Base-by-base conservation (phyloP, 768 basidiomycete species). In the Russula brevipes region DNA sequence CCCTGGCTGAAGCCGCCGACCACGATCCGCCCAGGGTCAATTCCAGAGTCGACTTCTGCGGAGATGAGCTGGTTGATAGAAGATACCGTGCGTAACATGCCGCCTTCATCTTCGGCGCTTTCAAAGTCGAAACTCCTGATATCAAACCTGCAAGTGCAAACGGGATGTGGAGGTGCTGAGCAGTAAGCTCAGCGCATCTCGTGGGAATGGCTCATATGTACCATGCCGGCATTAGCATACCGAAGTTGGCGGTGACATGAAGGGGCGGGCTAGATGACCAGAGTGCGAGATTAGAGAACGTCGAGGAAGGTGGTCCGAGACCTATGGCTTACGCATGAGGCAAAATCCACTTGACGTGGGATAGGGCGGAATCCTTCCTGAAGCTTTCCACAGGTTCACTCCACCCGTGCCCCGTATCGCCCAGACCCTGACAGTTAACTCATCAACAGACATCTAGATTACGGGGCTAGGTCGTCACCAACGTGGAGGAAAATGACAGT, bases 401-500 rank as follows among this genome's bases (percentile, higher is more conserved):
- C 90, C 88, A 91, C 36, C 92, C 91, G 66, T 80, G 70, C 3
- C 88, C 89, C 56, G 82, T 79, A 69, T 90, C 87, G 24, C 91
- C 90, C 46, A 92, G 77, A 35, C 91, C 89, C 88, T 91, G 69
- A 58, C 10, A 55, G 61, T 35, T 42, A 7, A 19, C 57, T 31
- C 35, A 50, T 58, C 16, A 46, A 61, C 42, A 51, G 51, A 46
- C 17, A 56, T 59, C 36, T 52, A 38, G 24, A 30, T 2, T 17
- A 24, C 35, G 45, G 14, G 38, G 24, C 14, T 8, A 4, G 4
- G 31, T 53, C n/a, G 17, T 11, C 31, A 74, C 88, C 69, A 73
- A 93, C 93, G 81, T 97, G 94, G 45, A 93, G 76, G 73, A 96
- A 93, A 70, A 96, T 88, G 66, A 96, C 84, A 0, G 91, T 94